These are phyloP conservation scores for Silene vulgaris DNA, from an alignment of 179 eudicot species.

Conservation along the genomic window DNA sequence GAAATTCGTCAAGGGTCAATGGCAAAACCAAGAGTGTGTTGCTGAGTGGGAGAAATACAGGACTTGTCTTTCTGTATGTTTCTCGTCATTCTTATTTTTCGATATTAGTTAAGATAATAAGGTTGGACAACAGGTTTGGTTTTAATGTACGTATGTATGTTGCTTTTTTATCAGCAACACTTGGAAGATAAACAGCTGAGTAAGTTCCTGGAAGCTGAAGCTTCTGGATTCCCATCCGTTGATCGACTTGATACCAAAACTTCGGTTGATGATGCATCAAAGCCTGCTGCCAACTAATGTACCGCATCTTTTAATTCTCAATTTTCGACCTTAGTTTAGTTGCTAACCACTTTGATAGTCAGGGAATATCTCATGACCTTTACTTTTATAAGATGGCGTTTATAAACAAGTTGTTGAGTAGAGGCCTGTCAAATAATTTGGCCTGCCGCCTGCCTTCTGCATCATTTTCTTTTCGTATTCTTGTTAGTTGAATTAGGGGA, in stretches of 20 bases:
- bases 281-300: slow-evolving; percentile 36
- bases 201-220: slow-evolving; percentile 73
- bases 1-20: slow-evolving; percentile 85
- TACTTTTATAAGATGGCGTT: too few species aligned
- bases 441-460: background rate
- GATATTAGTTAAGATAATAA: background rate
- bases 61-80: slow-evolving; percentile 71
- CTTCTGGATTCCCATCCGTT: slow-evolving; percentile 27
- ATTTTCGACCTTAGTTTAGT: slow-evolving; percentile 20
- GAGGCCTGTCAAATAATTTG: background rate
- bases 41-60: slow-evolving; percentile 85
- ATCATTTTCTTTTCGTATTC: background rate
- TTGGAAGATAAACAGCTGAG: slow-evolving; percentile 87
- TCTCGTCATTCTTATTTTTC: background rate
- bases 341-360: slow-evolving; percentile 17
- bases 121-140: background rate
- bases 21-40: slow-evolving; percentile 80
- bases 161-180: slow-evolving; percentile 52
- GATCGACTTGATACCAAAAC: slow-evolving; percentile 33
- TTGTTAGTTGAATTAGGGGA: background rate
- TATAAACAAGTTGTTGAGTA: background rate
- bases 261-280: slow-evolving; percentile 25
- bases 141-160: slow-evolving; percentile 9
- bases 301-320: slow-evolving; percentile 5
- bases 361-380: slow-evolving; percentile 17